Evolutionary conservation across 2,329 filamentous ascomycete genomes (phyloP).

Genomic region (Phaeosphaeriaceae sp.): DNA sequence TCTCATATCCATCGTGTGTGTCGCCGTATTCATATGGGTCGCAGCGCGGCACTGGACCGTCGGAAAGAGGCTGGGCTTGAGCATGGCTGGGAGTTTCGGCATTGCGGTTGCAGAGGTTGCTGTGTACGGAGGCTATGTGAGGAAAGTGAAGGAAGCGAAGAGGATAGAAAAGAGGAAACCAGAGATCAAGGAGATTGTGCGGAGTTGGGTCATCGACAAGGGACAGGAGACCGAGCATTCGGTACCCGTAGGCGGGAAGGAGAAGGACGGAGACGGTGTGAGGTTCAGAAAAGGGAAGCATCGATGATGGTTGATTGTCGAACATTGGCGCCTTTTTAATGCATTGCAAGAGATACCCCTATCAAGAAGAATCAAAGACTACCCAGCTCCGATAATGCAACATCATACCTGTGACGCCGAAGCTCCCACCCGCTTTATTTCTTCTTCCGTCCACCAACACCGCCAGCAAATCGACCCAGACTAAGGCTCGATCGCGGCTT

Average conservation of each 20-base stretch:
- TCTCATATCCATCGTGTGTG: constrained; percentile 82
- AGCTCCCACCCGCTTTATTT: constrained; percentile 28
- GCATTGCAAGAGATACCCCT: constrained; percentile 5
- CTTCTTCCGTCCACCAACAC: constrained; percentile 47
- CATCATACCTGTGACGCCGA: constrained; percentile 5
- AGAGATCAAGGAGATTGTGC: constrained; percentile 73
- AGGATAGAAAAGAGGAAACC: constrained; percentile 64
- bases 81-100: constrained; percentile 71
- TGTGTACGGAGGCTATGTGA: constrained; percentile 77
- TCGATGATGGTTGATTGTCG: constrained; percentile 39
- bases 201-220: constrained; percentile 70
- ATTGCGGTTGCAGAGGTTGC: constrained; percentile 79
- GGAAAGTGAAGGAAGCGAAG: constrained; percentile 73
- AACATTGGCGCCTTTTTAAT: constrained; percentile 13
- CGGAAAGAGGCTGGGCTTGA: constrained; percentile 72
- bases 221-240: constrained; percentile 14
- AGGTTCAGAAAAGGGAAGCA: constrained; percentile 55
- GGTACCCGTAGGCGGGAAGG: constrained; percentile 17
- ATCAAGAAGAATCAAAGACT: not conserved
- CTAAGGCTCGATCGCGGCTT: constrained; percentile 52
- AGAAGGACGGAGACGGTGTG: constrained; percentile 40
- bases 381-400: constrained; percentile 32
- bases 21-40: constrained; percentile 80
- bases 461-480: constrained; percentile 54
- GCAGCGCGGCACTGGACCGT: constrained; percentile 77